Conservation (phyloP, 768 basidiomycete species). For the Candolleomyces eurysporus region DNA sequence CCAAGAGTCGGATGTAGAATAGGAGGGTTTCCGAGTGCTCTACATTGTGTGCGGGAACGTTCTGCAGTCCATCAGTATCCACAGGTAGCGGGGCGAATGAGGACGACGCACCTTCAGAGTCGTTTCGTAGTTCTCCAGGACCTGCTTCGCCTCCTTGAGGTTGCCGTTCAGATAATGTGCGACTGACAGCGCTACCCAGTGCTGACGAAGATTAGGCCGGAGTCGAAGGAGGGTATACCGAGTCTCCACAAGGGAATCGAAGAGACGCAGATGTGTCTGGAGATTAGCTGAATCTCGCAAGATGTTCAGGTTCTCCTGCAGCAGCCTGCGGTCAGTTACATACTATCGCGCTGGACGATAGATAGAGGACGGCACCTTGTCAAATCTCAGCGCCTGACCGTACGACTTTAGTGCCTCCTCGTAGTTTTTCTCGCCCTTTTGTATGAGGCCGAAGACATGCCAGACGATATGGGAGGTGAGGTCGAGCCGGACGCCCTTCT, state of each 20-base stretch:
- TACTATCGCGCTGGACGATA: conserved; percentile 14
- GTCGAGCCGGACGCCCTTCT: conserved; percentile 80
- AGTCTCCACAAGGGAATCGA: conserved; percentile 75
- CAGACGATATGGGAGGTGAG: conserved; percentile 92
- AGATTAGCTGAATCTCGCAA: conserved; percentile 87
- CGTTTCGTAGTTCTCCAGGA: conserved; percentile 69
- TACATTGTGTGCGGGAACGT: conserved; percentile 73
- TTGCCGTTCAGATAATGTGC: conserved; percentile 86
- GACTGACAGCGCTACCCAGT: conserved; percentile 89
- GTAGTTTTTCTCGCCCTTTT: conserved; percentile 93
- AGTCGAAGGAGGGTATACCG: conserved; percentile 76
- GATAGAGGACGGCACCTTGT: conserved; percentile 55
- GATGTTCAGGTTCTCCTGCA: conserved; percentile 91
- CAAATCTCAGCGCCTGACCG: conserved; percentile 82
- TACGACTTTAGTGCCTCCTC: conserved; percentile 94
- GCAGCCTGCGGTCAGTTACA: not conserved
- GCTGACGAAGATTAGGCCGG: conserved; percentile 78
- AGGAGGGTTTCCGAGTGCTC: conserved; percentile 83
- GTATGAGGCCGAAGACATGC: conserved; percentile 96
- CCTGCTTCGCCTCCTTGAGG: conserved; percentile 61
- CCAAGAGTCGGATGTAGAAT: conserved; percentile 72
- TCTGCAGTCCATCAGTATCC: conserved; percentile 37
- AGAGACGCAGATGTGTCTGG: conserved; percentile 84
- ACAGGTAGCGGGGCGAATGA: not conserved
- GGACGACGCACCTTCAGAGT: conserved; percentile 61